These are phyloP conservation scores for Barnettozyma sp. DNA, from an alignment of 805 yeast genomes.

Conservation along the genomic window DNA sequence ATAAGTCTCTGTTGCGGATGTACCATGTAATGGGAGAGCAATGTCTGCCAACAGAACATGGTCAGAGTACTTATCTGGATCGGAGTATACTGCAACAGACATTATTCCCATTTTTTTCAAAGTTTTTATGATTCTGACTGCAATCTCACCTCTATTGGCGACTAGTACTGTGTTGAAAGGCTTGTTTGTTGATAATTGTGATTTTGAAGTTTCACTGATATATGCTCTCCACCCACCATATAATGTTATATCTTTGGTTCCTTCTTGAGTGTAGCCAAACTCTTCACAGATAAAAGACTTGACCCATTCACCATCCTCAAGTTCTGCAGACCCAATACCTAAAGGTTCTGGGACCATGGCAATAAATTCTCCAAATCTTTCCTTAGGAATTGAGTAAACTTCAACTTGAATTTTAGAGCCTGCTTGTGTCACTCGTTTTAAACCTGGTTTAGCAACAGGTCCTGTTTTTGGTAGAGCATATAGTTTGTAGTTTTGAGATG, in stretches of 20 bases:
- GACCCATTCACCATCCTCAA: conserved; percentile 73
- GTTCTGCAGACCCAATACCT: conserved; percentile 90
- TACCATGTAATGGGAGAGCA: conserved; percentile 72
- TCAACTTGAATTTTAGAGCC: conserved; percentile 70
- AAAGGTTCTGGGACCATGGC: conserved; percentile 89
- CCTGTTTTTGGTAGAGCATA: conserved; percentile 81
- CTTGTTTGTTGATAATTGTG: conserved; percentile 27
- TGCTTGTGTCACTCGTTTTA: conserved; percentile 44
- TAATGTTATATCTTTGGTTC: conserved; percentile 73
- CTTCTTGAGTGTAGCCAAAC: conserved; percentile 63
- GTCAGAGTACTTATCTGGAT: conserved; percentile 80
- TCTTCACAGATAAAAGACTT: conserved; percentile 96
- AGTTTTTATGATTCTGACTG: conserved; percentile 88
- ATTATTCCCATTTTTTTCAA: conserved; percentile 70
- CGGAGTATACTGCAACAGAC: conserved; percentile 85
- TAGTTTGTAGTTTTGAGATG: conserved; percentile 64
- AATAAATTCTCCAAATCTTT: conserved; percentile 75
- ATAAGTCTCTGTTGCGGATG: conserved; percentile 86
- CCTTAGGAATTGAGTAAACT: conserved; percentile 75
- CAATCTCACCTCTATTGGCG: conserved; percentile 97
- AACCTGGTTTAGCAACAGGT: conserved; percentile 84
- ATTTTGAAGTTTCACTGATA: conserved; percentile 31
- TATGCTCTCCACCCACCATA: conserved; percentile 86
- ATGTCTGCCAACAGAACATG: conserved; percentile 83
- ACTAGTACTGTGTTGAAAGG: conserved; percentile 84